A percentile compares a stretch with the other conserved stretches of the same genome.
phyloP scores from a whole-genome alignment of 2,329 filamentous ascomycete species.

The Akanthomyces dipterigenus region DNA sequence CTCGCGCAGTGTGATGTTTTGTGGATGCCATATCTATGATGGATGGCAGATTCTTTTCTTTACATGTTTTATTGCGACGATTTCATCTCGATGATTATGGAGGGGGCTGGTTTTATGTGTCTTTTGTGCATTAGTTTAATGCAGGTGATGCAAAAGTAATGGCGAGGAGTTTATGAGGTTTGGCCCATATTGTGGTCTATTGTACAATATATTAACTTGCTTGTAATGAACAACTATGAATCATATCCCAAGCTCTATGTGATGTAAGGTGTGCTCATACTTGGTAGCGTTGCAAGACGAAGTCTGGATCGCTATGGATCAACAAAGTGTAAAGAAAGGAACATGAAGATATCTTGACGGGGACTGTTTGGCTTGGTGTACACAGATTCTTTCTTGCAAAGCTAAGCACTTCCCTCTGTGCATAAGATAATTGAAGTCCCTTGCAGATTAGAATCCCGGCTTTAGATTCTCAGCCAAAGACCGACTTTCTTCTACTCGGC shows the following conservation, averaged over 20 bases:
- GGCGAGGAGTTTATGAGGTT: slow-evolving; percentile 5
- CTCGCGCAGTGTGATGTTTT: slow-evolving; percentile 82
- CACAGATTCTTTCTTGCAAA: background rate
- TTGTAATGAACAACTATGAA: background rate
- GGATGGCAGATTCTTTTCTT: background rate
- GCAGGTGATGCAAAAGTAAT: background rate
- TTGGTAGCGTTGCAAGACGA: too few relatives aligned
- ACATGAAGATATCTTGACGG: too few relatives aligned
- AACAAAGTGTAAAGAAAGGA: too few relatives aligned
- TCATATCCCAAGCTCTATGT: background rate
- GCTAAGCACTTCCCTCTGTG: too few relatives aligned
- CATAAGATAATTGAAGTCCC: too few relatives aligned
- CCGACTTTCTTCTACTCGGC: too few relatives aligned
- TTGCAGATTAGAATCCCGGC: too few relatives aligned
- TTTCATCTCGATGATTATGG: slow-evolving; percentile 1
- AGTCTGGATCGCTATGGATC: too few relatives aligned
- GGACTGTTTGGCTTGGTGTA: background rate
- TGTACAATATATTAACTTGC: background rate
- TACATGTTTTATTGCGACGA: background rate
- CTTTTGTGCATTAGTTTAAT: background rate
- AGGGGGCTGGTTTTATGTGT: background rate
- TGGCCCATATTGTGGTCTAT: background rate
- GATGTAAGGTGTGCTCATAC: background rate
- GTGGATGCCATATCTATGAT: slow-evolving; percentile 92
- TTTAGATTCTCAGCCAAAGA: too few relatives aligned